These are phyloP conservation scores for Russula virescens DNA, from an alignment of 768 basidiomycete genomes.

Conservation along the genomic window DNA sequence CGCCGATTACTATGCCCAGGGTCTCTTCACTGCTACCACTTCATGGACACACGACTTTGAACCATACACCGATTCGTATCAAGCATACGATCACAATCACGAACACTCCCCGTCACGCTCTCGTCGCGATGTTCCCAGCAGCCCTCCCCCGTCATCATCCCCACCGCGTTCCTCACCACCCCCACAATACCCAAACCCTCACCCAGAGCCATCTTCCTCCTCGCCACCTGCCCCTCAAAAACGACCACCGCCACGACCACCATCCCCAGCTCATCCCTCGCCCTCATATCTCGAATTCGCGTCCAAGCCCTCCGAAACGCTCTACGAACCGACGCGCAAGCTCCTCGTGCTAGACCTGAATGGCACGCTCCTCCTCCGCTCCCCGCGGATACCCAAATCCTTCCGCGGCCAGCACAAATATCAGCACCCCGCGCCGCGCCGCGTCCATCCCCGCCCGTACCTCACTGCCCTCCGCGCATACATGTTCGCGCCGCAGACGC, in stretches of 20 bases:
- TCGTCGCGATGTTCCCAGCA: too few relatives aligned
- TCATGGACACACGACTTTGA: too few relatives aligned
- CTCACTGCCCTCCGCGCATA: conserved; percentile 55
- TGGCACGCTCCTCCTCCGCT: conserved; percentile 64
- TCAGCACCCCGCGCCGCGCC: conserved; percentile 28
- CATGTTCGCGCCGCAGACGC: conserved; percentile 55
- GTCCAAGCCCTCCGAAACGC: conserved; percentile 26
- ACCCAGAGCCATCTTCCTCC: too few relatives aligned
- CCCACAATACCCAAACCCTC: too few relatives aligned
- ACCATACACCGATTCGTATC: too few relatives aligned
- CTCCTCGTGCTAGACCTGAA: conserved; percentile 73
- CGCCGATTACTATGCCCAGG: too few relatives aligned
- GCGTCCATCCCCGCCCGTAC: conserved; percentile 59
- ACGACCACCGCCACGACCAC: background rate
- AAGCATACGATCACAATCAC: too few relatives aligned
- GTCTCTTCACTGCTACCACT: too few relatives aligned
- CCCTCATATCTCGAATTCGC: conserved; percentile 35
- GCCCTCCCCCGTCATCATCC: too few relatives aligned
- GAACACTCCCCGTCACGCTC: too few relatives aligned
- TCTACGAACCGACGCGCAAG: conserved; percentile 42
- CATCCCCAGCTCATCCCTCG: conserved; percentile 29
- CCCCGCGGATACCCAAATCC: conserved; percentile 32
- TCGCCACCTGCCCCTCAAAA: too few relatives aligned
- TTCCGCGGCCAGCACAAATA: background rate
- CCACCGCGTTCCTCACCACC: too few relatives aligned